A percentile compares a stretch with the other conserved stretches of the same genome.
These are phyloP conservation scores for Ophiostoma tasmaniense DNA, from an alignment of 2,329 filamentous ascomycete species.

Conservation along the genomic window DNA sequence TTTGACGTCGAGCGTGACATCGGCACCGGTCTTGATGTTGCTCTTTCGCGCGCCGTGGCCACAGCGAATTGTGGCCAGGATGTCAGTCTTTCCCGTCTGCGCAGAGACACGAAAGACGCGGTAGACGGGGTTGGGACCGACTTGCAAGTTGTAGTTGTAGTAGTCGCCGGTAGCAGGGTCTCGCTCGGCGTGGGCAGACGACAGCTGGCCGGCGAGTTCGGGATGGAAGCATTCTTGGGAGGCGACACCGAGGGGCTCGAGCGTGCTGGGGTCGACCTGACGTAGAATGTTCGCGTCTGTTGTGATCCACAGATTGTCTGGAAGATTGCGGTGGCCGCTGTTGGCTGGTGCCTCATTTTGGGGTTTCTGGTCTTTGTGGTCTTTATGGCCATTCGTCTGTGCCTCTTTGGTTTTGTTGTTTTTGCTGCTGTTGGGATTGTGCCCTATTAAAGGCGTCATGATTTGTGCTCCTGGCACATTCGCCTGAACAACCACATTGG, in stretches of 20 bases:
- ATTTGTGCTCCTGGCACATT: slow-evolving; percentile 43
- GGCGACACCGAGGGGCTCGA: slow-evolving; percentile 62
- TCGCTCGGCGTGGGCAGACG: slow-evolving; percentile 61
- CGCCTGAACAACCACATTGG: slow-evolving; percentile 56
- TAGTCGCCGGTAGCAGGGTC: slow-evolving; percentile 66
- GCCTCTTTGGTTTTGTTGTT: neutral
- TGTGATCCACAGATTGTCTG: slow-evolving; percentile 43
- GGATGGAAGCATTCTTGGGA: slow-evolving; percentile 56
- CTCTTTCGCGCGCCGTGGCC: slow-evolving; percentile 18
- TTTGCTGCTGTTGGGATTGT: neutral
- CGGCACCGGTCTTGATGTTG: neutral
- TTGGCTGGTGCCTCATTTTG: slow-evolving; percentile 4
- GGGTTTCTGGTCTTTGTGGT: neutral
- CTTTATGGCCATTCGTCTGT: too few relatives aligned
- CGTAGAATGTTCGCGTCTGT: slow-evolving; percentile 52
- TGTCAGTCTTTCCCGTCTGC: slow-evolving; percentile 53
- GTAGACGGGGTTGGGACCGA: slow-evolving; percentile 51
- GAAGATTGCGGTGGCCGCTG: slow-evolving; percentile 33
- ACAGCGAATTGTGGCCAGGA: slow-evolving; percentile 49
- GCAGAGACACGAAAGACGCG: slow-evolving; percentile 60
- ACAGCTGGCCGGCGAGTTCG: slow-evolving; percentile 55
- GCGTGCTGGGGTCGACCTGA: slow-evolving; percentile 57
- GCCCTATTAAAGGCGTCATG: neutral
- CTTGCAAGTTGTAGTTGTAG: slow-evolving; percentile 72
- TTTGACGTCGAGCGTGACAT: slow-evolving; percentile 19